Percentiles rank a stretch among this genome's conserved stretches.
These are phyloP conservation scores for Inonotus obliquus DNA, from an alignment of 1,284 basidiomycete genomes.

Conservation along the genomic window DNA sequence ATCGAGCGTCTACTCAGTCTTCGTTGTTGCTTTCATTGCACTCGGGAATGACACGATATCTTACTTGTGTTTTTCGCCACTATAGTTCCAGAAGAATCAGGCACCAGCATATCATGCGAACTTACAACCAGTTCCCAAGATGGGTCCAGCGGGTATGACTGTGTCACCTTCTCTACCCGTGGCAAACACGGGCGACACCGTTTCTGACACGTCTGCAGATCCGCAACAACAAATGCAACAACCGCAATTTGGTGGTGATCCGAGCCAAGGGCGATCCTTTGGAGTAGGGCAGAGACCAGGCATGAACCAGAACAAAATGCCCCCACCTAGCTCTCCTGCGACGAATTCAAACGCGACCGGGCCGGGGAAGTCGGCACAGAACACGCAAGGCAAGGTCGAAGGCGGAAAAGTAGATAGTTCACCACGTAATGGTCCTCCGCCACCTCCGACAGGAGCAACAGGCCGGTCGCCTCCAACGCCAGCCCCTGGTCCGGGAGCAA, in stretches of 20 bases:
- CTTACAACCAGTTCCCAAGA: slow-evolving; percentile 4
- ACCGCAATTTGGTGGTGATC: slow-evolving; percentile 4
- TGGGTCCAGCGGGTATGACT: slow-evolving; percentile 9
- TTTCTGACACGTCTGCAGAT: slow-evolving; percentile 4
- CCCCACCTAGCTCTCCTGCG: slow-evolving; percentile 11
- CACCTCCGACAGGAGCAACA: slow-evolving; percentile 1
- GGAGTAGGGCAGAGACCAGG: neutral
- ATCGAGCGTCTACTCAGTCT: neutral
- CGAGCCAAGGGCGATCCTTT: slow-evolving; percentile 9
- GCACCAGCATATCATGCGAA: slow-evolving; percentile 2
- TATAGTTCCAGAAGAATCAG: neutral
- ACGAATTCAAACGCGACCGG: slow-evolving; percentile 1
- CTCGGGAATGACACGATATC: neutral
- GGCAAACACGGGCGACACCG: slow-evolving; percentile 1
- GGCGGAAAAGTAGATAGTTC: slow-evolving; percentile 11
- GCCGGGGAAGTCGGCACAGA: slow-evolving; percentile 1
- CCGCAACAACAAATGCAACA: slow-evolving; percentile 1
- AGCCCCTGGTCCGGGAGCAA: neutral
- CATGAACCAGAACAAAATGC: slow-evolving; percentile 12
- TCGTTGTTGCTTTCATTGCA: neutral
- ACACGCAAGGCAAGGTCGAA: neutral
- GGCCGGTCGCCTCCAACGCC: slow-evolving; percentile 11
- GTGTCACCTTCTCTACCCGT: slow-evolving; percentile 1
- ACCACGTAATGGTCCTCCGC: slow-evolving; percentile 6
- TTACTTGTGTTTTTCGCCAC: neutral